A percentile compares a stretch with the other conserved stretches of the same genome.
These are phyloP conservation scores for Penicillium digitatum DNA, from an alignment of 2,329 filamentous ascomycete genomes.

Conservation along the genomic window DNA sequence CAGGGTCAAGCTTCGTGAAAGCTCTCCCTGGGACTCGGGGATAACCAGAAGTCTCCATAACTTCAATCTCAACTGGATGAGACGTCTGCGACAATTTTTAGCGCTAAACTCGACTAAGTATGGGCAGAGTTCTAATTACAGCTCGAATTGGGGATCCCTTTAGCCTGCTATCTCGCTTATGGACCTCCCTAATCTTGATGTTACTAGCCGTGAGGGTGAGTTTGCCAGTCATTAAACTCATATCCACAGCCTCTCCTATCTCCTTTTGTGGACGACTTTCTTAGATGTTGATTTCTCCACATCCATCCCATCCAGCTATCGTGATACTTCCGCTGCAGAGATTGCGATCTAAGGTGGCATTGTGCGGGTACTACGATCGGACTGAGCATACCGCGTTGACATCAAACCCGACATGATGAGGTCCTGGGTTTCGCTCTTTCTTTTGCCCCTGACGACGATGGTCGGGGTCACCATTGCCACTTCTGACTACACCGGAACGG, in stretches of 20 bases:
- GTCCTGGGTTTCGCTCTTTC: background rate
- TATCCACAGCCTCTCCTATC: background rate
- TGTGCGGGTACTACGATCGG: background rate
- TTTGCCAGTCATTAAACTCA: background rate
- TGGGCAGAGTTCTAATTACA: slow-evolving; percentile 4
- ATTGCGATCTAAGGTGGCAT: background rate
- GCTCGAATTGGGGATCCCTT: background rate
- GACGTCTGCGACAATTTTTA: background rate
- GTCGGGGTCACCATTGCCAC: background rate
- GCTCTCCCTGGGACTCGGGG: background rate
- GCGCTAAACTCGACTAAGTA: slow-evolving; percentile 6
- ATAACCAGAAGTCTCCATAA: background rate
- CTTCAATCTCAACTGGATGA: background rate
- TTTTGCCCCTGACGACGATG: background rate
- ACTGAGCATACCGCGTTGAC: background rate
- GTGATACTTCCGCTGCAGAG: background rate
- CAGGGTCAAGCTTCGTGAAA: slow-evolving; percentile 2
- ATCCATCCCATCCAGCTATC: background rate
- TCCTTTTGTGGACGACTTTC: background rate
- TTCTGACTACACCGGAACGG: slow-evolving; percentile 42
- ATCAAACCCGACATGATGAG: background rate
- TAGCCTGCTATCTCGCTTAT: slow-evolving; percentile 3
- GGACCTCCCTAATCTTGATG: slow-evolving; percentile 5
- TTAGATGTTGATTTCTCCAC: background rate
- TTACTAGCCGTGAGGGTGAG: background rate